Conservation (phyloP, 1,284 basidiomycete species). For the Sphagnurus paluster region DNA sequence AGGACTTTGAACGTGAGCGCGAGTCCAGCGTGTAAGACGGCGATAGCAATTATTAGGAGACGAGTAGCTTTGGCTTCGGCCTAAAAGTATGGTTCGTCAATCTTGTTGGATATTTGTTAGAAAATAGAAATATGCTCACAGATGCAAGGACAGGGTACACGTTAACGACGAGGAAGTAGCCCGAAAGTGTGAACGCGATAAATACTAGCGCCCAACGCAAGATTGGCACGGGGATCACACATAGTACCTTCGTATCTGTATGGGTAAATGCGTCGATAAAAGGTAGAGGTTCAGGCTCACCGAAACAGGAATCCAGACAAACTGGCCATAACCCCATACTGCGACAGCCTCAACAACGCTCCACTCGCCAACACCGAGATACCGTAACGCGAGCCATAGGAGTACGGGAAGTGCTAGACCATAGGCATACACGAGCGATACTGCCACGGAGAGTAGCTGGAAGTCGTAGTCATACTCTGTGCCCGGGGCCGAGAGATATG, state of each 20-base stretch:
- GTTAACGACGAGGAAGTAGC: slow-evolving; percentile 82
- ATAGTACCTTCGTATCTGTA: slow-evolving; percentile 69
- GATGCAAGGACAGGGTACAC: slow-evolving; percentile 86
- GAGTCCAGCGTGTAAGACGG: slow-evolving; percentile 68
- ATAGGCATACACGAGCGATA: slow-evolving; percentile 84
- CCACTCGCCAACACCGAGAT: slow-evolving; percentile 85
- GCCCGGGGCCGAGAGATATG: slow-evolving; percentile 69
- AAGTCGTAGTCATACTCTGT: slow-evolving; percentile 79
- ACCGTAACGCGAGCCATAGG: slow-evolving; percentile 80
- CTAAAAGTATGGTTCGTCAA: slow-evolving; percentile 33
- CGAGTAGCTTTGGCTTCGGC: slow-evolving; percentile 84
- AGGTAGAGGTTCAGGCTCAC: slow-evolving; percentile 41
- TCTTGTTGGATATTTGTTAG: not conserved
- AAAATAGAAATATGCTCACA: slow-evolving; percentile 44
- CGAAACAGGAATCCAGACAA: slow-evolving; percentile 78
- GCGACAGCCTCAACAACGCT: slow-evolving; percentile 77
- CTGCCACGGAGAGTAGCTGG: slow-evolving; percentile 77
- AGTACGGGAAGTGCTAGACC: slow-evolving; percentile 78
- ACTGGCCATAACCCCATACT: slow-evolving; percentile 75
- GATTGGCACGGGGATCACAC: slow-evolving; percentile 78
- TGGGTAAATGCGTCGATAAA: not conserved
- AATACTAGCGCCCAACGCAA: slow-evolving; percentile 80
- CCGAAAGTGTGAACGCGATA: slow-evolving; percentile 72
- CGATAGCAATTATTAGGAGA: slow-evolving; percentile 74
- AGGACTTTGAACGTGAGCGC: slow-evolving; percentile 84